A percentile compares a stretch with the other conserved stretches of the same genome.
phyloP scores from a whole-genome alignment of 495 filamentous ascomycete genomes.

The Cudoniella acicularis region DNA sequence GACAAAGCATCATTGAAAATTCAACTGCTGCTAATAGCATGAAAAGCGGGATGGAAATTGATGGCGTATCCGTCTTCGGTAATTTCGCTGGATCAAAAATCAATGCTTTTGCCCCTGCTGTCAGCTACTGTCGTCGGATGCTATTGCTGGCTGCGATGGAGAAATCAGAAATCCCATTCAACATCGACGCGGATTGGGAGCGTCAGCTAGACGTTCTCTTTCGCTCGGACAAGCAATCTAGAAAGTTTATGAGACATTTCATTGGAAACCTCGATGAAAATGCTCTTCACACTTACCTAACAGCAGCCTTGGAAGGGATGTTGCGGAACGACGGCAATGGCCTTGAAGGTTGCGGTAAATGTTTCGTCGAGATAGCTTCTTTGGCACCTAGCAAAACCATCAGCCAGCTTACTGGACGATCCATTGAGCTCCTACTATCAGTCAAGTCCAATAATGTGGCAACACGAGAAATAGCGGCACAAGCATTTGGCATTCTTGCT shows the following conservation, averaged over 20 bases:
- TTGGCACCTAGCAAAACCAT: constrained; percentile 54
- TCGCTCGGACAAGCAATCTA: constrained; percentile 57
- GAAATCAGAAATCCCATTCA: constrained; percentile 42
- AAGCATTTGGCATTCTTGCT: constrained; percentile 73
- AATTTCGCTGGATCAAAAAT: constrained; percentile 41
- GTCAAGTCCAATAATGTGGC: constrained; percentile 66
- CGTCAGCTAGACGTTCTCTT: constrained; percentile 67
- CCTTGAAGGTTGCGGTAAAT: constrained; percentile 51
- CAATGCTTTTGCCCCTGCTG: constrained; percentile 57
- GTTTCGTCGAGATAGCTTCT: constrained; percentile 65
- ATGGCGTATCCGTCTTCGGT: constrained; percentile 32
- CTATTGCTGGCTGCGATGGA: constrained; percentile 68
- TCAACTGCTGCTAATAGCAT: constrained; percentile 24
- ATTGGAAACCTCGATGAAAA: constrained; percentile 23
- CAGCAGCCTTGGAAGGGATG: constrained; percentile 57
- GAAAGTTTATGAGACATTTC: constrained; percentile 51
- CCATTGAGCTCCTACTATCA: constrained; percentile 48
- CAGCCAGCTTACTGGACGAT: constrained; percentile 41
- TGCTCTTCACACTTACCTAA: constrained; percentile 27
- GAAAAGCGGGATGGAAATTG: constrained; percentile 30
- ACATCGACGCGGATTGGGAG: constrained; percentile 81
- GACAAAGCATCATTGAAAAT: constrained; percentile 29
- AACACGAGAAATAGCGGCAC: constrained; percentile 58
- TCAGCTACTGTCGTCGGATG: constrained; percentile 70
- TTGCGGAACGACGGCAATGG: constrained; percentile 42